phyloP scores from a whole-genome alignment of 108 stramenopile genomes.

The Nannochloropsis gaditana region DNA sequence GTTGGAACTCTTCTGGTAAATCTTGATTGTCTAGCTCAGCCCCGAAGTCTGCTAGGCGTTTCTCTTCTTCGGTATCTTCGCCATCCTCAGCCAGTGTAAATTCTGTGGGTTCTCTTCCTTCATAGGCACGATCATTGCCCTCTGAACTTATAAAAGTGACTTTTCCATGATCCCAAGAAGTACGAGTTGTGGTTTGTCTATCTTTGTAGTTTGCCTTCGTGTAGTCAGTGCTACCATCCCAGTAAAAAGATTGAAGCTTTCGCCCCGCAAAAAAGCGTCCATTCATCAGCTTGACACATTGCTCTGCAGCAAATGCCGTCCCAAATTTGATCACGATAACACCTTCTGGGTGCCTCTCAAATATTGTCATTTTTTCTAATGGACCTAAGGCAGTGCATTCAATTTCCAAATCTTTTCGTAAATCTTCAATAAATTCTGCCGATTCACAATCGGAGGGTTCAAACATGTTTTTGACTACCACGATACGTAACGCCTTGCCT shows the following conservation, averaged over 20 bases:
- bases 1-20: conserved; percentile 74
- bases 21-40: conserved; percentile 88
- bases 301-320: conserved; percentile 62
- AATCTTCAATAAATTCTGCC: conserved; percentile 32
- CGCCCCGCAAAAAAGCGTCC: conserved; percentile 62
- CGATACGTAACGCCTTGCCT: conserved; percentile 78
- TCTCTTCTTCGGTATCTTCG: conserved; percentile 62
- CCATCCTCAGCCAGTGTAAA: conserved; percentile 45
- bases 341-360: conserved; percentile 65
- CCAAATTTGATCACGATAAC: conserved; percentile 81
- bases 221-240: conserved; percentile 94
- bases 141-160: neutral
- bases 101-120: neutral
- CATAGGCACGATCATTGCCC: neutral
- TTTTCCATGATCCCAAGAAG: neutral
- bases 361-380: conserved; percentile 87
- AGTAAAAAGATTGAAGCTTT: conserved; percentile 53
- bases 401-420: conserved; percentile 61
- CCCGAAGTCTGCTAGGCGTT: conserved; percentile 87
- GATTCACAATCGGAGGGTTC: conserved; percentile 52
- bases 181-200: conserved; percentile 14
- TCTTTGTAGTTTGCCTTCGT: conserved; percentile 51
- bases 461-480: conserved; percentile 83
- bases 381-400: conserved; percentile 66
- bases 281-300: conserved; percentile 69